Evolutionary conservation across 2,329 filamentous ascomycete genomes (phyloP), one percentile per base, ranked within the genome.

Genomic region (Phialophora chinensis): DNA sequence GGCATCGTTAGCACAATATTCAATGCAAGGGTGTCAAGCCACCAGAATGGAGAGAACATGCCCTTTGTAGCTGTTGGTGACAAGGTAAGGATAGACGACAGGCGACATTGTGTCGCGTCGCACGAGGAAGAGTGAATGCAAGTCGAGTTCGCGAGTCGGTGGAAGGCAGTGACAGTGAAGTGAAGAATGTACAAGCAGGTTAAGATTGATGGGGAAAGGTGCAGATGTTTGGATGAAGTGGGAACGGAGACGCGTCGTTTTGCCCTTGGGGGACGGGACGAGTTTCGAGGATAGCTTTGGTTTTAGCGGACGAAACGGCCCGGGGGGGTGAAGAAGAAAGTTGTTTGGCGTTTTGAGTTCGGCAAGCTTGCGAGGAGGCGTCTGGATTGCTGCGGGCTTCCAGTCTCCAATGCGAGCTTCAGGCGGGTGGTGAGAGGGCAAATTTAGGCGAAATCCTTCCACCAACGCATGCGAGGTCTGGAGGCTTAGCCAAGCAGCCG

Each of bases 61-160:
- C 81, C 81, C 79, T 77, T 82, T 82, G 72, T 81, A 82, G 71
- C 80, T 82, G 75, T 83, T 83, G 71, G 81, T 82, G 73, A 83
- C 80, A 72, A 80, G 82, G 76, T 80, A 83, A 72, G 81, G 81
- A 79, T 71, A 68, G 11, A 71, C 58, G 47, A 66, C 63, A 25
- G 67, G 52, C 63, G 67, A 63, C 69, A 71, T 71, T 42, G 63
- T 71, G 66, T 71, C 69, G 69, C 69, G 67, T 60, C 25, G 58
- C 50, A 61, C 56, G 58, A 65, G 44, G 33, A 17, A 49, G n/a
- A 38, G 52, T 10, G 27, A 44, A n/a, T 44, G 38, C 38, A 33
- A 33, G 42, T 54, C 47, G 42, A 53, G 60, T n/a, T n/a, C 14
- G 25, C 29, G 53, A 55, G 20, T 52, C 20, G 54, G 42, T 38